phyloP scores from a whole-genome alignment of 345 rosid genomes.

The Heritiera littoralis region DNA sequence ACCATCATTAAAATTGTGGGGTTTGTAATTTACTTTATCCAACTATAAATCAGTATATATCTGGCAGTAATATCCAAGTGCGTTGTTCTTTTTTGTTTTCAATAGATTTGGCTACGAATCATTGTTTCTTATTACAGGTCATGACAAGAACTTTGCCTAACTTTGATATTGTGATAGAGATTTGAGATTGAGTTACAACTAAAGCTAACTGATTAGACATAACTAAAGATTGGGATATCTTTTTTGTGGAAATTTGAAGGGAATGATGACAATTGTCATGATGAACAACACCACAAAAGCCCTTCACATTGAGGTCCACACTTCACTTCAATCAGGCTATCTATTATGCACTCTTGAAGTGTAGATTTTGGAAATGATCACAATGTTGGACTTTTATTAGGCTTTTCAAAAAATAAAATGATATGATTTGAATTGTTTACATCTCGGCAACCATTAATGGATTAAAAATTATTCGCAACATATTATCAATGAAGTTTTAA shows the following conservation, averaged over 20 bases:
- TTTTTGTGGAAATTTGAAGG: neutral
- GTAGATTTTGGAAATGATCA: neutral
- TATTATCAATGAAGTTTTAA: too few species aligned
- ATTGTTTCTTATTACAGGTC: neutral
- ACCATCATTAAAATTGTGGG: constrained; percentile 2
- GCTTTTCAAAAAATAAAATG: too few species aligned
- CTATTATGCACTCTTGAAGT: neutral
- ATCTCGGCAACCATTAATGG: too few species aligned
- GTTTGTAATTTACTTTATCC: neutral
- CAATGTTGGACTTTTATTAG: neutral
- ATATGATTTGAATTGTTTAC: too few species aligned
- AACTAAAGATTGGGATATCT: neutral
- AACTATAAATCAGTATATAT: neutral
- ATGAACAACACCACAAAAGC: neutral
- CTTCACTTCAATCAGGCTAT: neutral
- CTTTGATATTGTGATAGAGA: neutral
- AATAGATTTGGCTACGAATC: neutral
- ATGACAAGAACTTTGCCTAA: neutral
- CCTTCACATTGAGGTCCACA: neutral
- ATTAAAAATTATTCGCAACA: too few species aligned
- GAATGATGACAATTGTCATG: neutral
- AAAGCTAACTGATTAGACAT: neutral
- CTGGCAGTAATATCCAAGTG: neutral
- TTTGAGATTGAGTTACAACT: neutral
- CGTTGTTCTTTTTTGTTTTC: neutral